Evolutionary conservation across 2,329 filamentous ascomycete species (phyloP), one percentile per base, ranked within the genome.

Genomic region (Dactylellina leptospora): DNA sequence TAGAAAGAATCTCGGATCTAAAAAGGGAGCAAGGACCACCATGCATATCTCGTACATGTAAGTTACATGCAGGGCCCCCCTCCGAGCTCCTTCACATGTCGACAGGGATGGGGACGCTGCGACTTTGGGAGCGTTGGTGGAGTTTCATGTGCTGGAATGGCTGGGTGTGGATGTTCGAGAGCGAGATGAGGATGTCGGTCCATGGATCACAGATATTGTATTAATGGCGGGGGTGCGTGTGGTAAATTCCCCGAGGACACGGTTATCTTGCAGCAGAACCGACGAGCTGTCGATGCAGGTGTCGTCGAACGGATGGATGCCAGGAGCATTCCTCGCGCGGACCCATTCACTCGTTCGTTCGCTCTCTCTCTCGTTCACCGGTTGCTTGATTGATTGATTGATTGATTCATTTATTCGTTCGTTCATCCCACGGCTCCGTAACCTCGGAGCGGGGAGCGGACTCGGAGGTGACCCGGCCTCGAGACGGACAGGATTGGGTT

Each of bases 1-100:
- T 69, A 69, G 63, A 69, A 69, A 45, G 47, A 59, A 23, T 36
- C 40, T 51, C 22, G 51, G 66, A 51, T 71, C 66, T 58, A 63
- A 50, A 18, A 44, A 16, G 42, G n/a, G 66, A 48, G 66, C 66
- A 71, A 51, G 66, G 66, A 58, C 66, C 66, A 71, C 66, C 58
- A 51, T 53, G 66, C 58, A 63, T 61, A 60, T 20, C 10, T 16
- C 16, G 51, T 55, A 54, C 16, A 20, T 56, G 36, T 16, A 48
- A 20, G 48, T 33, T 22, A 30, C 53, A 50, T 53, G 58, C 56
- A 58, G 44, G 51, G 56, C 50, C 59, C n/a, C n/a, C n/a, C 51
- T 61, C 66, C 58, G 66, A 71, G 66, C 66, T 71, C 66, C 66
- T 62, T 71, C 56, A 51, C 50, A 56, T 64, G 42, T 44, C 33